Base-by-base conservation (phyloP, 164 flowering plant genomes). In the Nymphaea thermarum region DNA sequence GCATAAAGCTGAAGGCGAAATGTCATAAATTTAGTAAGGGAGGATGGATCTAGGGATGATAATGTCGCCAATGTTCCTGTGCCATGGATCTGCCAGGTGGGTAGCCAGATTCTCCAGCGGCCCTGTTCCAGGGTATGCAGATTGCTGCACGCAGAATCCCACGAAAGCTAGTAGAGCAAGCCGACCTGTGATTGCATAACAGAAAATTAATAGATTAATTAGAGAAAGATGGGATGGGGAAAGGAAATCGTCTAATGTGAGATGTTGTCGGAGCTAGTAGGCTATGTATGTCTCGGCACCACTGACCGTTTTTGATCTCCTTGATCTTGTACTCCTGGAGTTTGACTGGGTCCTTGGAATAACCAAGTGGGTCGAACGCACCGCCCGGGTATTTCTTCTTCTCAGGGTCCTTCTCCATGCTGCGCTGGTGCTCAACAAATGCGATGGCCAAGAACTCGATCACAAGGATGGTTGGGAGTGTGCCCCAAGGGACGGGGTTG, bases 41-140 rank as follows among this genome's bases (percentile, higher is more conserved):
- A 6, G 64, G 72, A 89, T 0, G 43, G 74, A 59, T 82, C 73
- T 81, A 51, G 97, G 97, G 72, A 94, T 87, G 67, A 94, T 7
- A 59, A 94, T 10, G 57, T 88, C 86, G 16, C 99, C 99, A 45
- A 94, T 94, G 92, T 87, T 94, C 80, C 86, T 90, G 91, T 91
- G 99, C 99, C 97, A 94, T 75, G 99, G 99, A 67, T 94, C 99
- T 74, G 97, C 96, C 88, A 94, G 83, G 84, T 94, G 99, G 70
- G 96, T 78, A 2, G 96, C 99, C 83, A 91, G 74, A 70, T 94
- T 94, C 86, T 94, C 97, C 88, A 94, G 74, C n/a, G 99, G 99
- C 53, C 97, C 96, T 18, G 99, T 90, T 62, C 97, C 99, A 0
- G 96, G 99, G 74, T 88, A 88, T 3, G 99, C 97, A 4, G 94